Evolutionary conservation across 192 early-diverging fungal genomes (phyloP).

Genomic region (Coemansia sp.): DNA sequence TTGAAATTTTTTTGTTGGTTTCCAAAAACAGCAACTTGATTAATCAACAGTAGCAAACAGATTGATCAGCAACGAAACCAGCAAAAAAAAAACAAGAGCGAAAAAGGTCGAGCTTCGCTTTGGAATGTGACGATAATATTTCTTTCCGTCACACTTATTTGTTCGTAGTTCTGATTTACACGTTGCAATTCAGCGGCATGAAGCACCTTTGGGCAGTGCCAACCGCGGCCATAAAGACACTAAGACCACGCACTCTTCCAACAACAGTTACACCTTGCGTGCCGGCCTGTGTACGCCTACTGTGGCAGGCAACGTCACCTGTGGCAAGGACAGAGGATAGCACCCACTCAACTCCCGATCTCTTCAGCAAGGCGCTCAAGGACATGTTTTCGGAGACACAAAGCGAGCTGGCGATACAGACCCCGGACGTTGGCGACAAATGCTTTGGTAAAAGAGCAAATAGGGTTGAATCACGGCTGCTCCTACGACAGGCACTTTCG

Average conservation of each 20-base stretch:
- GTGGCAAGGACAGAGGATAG: not conserved
- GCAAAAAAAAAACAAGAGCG: not conserved
- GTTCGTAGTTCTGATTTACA: not conserved
- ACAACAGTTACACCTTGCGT: not conserved
- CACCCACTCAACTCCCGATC: not conserved
- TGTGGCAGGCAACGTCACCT: not conserved
- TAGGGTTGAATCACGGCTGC: conserved; percentile 7
- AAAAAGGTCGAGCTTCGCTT: not conserved
- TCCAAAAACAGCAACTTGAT: not conserved
- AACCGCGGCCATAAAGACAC: not conserved
- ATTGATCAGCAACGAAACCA: not conserved
- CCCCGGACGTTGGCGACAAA: not conserved
- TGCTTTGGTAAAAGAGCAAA: conserved; percentile 8
- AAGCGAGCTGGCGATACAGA: not conserved
- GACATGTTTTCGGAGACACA: conserved; percentile 1
- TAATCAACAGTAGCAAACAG: not conserved
- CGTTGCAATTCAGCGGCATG: not conserved
- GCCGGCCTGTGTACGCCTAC: not conserved
- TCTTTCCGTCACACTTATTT: not conserved
- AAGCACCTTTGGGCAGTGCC: not conserved
- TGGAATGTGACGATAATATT: not conserved
- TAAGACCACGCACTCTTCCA: not conserved
- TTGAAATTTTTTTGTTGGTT: not conserved
- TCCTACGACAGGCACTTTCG: conserved; percentile 8
- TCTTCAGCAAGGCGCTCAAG: conserved; percentile 1